Percentiles rank a stretch among this genome's conserved stretches.
Evolutionary conservation across 257 asterid genomes (phyloP).

Genomic region (Nicotiana noctiflora): DNA sequence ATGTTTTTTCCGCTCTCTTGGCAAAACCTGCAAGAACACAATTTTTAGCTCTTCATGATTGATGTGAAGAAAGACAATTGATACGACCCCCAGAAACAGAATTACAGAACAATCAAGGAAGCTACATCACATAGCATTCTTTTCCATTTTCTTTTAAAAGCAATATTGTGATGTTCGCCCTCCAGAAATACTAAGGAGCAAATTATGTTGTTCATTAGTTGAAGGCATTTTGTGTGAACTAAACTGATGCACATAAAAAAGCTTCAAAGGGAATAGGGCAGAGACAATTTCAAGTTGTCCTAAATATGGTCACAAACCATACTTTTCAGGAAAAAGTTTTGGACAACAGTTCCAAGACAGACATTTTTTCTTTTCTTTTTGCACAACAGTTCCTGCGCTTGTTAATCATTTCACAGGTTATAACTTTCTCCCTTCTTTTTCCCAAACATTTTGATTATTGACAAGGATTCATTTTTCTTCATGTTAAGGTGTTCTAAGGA

Average conservation of each 20-base stretch:
- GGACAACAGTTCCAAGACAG: not conserved
- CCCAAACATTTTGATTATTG: not conserved
- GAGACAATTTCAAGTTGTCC: not conserved
- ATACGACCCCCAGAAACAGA: not conserved
- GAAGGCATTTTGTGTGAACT: not conserved
- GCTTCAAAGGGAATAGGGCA: not conserved
- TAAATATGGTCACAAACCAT: not conserved
- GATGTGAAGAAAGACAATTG: not conserved
- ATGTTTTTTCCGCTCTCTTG: conserved; percentile 83
- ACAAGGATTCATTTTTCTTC: not conserved
- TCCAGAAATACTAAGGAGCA: not conserved
- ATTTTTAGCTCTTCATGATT: not conserved
- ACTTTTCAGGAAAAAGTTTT: not conserved
- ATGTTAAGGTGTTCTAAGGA: not conserved
- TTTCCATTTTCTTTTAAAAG: not conserved
- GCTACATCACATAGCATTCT: not conserved
- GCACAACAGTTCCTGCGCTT: not conserved
- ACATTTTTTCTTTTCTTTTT: not conserved
- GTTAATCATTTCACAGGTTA: not conserved
- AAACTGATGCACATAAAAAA: not conserved
- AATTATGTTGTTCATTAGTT: not conserved
- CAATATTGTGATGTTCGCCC: not conserved
- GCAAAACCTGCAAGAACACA: conserved; percentile 52
- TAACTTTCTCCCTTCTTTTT: not conserved
- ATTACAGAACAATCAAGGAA: not conserved